These are phyloP conservation scores for Stemphylium lycopersici DNA, from an alignment of 2,329 filamentous ascomycete genomes.

Conservation along the genomic window DNA sequence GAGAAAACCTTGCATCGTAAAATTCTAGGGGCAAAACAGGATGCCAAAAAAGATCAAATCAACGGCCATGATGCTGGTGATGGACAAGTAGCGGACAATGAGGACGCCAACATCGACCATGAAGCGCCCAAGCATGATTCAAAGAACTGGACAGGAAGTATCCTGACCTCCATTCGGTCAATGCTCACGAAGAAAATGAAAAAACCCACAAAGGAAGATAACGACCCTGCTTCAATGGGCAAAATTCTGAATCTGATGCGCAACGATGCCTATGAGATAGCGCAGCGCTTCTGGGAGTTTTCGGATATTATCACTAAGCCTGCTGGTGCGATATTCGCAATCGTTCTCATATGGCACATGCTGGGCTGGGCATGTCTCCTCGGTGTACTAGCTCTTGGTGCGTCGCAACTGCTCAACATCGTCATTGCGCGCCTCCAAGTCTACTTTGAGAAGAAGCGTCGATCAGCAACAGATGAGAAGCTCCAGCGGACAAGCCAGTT, in stretches of 20 bases:
- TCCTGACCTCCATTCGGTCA: constrained; percentile 18
- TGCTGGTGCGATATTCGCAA: constrained; percentile 74
- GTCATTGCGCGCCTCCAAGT: constrained; percentile 70
- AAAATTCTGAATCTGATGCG: constrained; percentile 91
- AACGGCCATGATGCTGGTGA: constrained; percentile 25
- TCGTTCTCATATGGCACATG: constrained; percentile 75
- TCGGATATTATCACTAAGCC: constrained; percentile 77
- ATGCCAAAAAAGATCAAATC: constrained; percentile 34
- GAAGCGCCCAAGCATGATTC: constrained; percentile 5
- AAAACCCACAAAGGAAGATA: constrained; percentile 42
- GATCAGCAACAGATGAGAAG: constrained; percentile 75
- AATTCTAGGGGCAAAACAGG: constrained; percentile 46
- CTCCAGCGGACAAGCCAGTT: constrained; percentile 84
- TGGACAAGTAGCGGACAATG: constrained; percentile 20
- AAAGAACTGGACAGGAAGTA: constrained; percentile 10
- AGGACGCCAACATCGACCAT: constrained; percentile 15
- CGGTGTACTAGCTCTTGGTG: constrained; percentile 71
- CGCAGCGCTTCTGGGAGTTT: constrained; percentile 88
- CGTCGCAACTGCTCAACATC: constrained; percentile 73
- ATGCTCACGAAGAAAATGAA: constrained; percentile 26
- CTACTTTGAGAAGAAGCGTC: constrained; percentile 71
- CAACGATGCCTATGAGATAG: constrained; percentile 79
- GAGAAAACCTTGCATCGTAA: constrained; percentile 77
- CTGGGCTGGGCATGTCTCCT: constrained; percentile 81
- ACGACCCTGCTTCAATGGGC: constrained; percentile 77